Evolutionary conservation across 495 filamentous ascomycete genomes (phyloP).

Genomic region (Penicillium verhagenii): DNA sequence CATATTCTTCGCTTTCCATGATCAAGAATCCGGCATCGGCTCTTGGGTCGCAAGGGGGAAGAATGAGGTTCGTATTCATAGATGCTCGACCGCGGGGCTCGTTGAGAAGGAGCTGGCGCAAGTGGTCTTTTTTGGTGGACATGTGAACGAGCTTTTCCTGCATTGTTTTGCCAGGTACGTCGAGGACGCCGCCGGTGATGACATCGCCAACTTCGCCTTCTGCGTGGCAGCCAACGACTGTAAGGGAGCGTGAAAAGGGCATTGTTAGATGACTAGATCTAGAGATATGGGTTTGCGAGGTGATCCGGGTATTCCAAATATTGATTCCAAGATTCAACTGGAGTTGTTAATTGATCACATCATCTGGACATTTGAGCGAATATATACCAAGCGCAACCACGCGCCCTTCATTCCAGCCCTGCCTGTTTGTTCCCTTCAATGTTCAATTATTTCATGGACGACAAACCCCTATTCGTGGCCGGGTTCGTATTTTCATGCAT

Average conservation of each 20-base stretch:
- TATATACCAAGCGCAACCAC: too few relatives aligned
- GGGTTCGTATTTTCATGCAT: background rate
- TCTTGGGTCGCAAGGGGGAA: constrained; percentile 33
- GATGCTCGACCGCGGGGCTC: constrained; percentile 36
- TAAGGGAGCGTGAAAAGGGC: constrained; percentile 28
- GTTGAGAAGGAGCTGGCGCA: constrained; percentile 36
- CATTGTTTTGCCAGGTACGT: constrained; percentile 35
- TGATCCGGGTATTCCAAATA: too few relatives aligned
- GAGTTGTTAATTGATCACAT: too few relatives aligned
- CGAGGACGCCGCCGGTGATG: constrained; percentile 33
- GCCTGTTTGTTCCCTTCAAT: background rate
- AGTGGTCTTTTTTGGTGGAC: constrained; percentile 23
- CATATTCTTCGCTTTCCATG: constrained; percentile 40
- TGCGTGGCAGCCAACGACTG: constrained; percentile 30
- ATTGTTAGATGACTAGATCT: constrained; percentile 6
- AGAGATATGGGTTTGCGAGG: too few relatives aligned
- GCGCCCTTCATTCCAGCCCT: background rate
- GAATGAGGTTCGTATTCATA: constrained; percentile 34
- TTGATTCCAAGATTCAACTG: too few relatives aligned
- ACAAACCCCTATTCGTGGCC: background rate
- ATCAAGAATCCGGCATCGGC: constrained; percentile 40
- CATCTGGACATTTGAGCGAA: too few relatives aligned
- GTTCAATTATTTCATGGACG: background rate
- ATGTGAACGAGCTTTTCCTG: constrained; percentile 32
- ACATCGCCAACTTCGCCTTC: constrained; percentile 37